phyloP scores from a whole-genome alignment of 352 stramenopile genomes.

The Phytopythium montanum region DNA sequence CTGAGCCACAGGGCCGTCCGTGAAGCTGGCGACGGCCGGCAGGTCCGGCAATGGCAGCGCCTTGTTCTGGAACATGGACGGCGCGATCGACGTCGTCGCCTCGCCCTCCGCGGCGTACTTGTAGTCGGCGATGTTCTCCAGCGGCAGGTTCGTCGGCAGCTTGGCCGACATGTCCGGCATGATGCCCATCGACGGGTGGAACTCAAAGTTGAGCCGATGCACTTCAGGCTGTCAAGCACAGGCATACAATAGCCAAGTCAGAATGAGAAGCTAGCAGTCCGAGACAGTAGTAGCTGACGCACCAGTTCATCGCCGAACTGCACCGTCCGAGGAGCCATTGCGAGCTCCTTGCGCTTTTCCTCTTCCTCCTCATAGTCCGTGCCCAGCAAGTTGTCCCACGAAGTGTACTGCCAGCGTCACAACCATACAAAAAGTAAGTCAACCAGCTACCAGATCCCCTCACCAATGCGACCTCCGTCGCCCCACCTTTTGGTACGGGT shows the following conservation, averaged over 20 bases:
- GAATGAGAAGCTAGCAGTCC: neutral
- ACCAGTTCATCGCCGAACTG: constrained; percentile 80
- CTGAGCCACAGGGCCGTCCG: constrained; percentile 52
- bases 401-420: constrained; percentile 63
- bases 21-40: constrained; percentile 57
- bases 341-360: constrained; percentile 80
- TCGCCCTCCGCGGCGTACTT: constrained; percentile 60
- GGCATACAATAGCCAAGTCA: neutral
- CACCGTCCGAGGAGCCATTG: constrained; percentile 71
- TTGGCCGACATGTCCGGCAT: constrained; percentile 74
- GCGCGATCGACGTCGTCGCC: constrained; percentile 63
- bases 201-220: constrained; percentile 76
- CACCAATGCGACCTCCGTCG: neutral
- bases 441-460: neutral
- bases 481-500: constrained; percentile 82
- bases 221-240: constrained; percentile 37
- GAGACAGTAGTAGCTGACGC: constrained; percentile 10
- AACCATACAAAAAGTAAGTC: constrained; percentile 4
- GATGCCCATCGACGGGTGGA: constrained; percentile 59
- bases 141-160: constrained; percentile 70
- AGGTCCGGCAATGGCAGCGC: constrained; percentile 64
- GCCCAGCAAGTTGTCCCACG: constrained; percentile 83
- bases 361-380: constrained; percentile 87
- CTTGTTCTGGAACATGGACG: constrained; percentile 84
- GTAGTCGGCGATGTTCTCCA: constrained; percentile 78